These are phyloP conservation scores for Pueraria montana DNA, from an alignment of 306 rosid species.

Conservation along the genomic window DNA sequence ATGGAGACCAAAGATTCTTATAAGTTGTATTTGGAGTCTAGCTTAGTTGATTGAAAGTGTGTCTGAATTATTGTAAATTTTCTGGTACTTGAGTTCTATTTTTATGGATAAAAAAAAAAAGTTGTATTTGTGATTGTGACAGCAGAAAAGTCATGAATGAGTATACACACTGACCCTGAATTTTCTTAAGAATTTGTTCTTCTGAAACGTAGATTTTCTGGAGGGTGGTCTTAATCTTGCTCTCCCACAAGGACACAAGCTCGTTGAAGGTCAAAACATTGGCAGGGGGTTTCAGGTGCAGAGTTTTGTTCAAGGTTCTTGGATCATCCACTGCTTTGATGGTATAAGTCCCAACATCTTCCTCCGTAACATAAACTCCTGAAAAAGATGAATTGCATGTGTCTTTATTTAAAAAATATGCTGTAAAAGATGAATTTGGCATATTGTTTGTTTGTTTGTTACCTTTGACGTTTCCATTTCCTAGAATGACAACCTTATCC, in stretches of 20 bases:
- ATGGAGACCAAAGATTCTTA: neutral
- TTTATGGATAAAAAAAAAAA: no score
- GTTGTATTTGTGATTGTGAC: neutral
- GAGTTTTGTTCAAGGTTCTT: slow-evolving; percentile 59
- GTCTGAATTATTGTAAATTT: no score
- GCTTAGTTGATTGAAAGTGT: no score
- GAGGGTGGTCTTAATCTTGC: slow-evolving; percentile 49
- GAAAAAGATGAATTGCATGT: neutral
- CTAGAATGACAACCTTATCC: slow-evolving; percentile 54
- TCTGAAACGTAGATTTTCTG: slow-evolving; percentile 48
- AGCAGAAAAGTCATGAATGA: neutral
- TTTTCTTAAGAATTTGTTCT: slow-evolving; percentile 55
- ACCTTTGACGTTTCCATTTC: slow-evolving; percentile 62
- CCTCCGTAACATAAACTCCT: slow-evolving; percentile 48
- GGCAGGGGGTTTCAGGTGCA: slow-evolving; percentile 42
- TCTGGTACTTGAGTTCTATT: no score
- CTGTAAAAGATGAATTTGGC: neutral
- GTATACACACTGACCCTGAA: slow-evolving; percentile 43
- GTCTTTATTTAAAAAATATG: neutral
- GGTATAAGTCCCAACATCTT: slow-evolving; percentile 51
- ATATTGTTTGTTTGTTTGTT: neutral
- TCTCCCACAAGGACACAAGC: slow-evolving; percentile 60
- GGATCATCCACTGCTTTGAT: slow-evolving; percentile 57
- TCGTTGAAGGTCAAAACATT: slow-evolving; percentile 55
- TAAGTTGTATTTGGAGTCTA: no score